Base-by-base conservation (phyloP, 345 rosid genomes). In the Populus euphratica region DNA sequence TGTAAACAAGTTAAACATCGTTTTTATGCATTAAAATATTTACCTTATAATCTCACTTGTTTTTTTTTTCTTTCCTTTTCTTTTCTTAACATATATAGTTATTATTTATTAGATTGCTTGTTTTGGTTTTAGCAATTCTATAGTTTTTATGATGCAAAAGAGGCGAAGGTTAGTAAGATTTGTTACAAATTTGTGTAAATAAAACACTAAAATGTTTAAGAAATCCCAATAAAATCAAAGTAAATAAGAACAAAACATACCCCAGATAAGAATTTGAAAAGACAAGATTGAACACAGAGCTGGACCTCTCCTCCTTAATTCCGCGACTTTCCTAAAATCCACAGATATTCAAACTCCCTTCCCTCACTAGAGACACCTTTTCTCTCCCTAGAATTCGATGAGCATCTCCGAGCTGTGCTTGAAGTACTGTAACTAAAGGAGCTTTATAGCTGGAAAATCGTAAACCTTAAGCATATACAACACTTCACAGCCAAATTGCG, bases 391-490 rank as follows among this genome's bases (percentile, higher is more conserved):
- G 43, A 54, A 44, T 47, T 36, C 27, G 52, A 56, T 11, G 41
- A 78, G 0, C 11, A 59, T 62, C 47, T 72, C 69, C 62, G 43
- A 72, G 16, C 23, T 68, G 49, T 38, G 72, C 23, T 36, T 54
- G 69, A 16, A 43, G 36, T 33, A 4, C n/a, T 20, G 73, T 54
- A 27, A 23, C 61, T 44, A 63, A 44, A 50, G 23, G 54, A 81
- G 73, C 75, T 84, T 77, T 66, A 75, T 78, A 82, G 87, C 85
- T 83, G 89, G 86, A 77, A 74, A 82, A 50, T 68, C 87, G 76
- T 84, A 49, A 35, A 65, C 62, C 44, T 77, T 54, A 85, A 86
- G 90, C 78, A 38, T 76, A 35, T 43, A 36, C 35, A 21, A 38
- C 25, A 21, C 35, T 27, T 43, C 0, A 43, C 12, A 43, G 47